Base-by-base conservation (phyloP, 371 early-diverging fungal species). In the Mortierella sp. region DNA sequence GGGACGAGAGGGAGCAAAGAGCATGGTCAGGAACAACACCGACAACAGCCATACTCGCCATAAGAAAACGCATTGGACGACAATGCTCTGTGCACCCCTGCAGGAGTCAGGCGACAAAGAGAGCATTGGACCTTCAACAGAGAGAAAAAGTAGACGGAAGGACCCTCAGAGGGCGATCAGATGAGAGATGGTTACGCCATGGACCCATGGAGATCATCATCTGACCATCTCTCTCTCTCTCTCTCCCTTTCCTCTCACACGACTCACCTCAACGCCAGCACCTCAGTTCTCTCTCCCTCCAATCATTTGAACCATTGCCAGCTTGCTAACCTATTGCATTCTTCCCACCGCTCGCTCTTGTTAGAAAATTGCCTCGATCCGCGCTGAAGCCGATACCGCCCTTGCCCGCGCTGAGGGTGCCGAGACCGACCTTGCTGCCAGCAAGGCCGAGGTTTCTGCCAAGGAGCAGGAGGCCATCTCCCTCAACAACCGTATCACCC, bases 371-470 rank as follows among this genome's bases (percentile, higher is more conserved):
- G 80, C 86, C 46, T 38, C 74, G 18, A 92, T 95, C 77, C 95
- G 96, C 78, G 90, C 91, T 71, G 95, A 96, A 89, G 91, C 94
- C 70, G 96, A 96, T 65, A 89, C 89, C 14, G 93, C 95, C 71
- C 88, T 82, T 76, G 90, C 90, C 68, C 91, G 92, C 55, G 95
- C 95, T 71, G 96, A 95, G 71, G 89, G 91, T 43, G 92, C 94
- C 70, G 95, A 94, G 85, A 88, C 82, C 54, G 89, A 93, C 35
- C 89, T 93, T 82, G 95, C 94, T 90, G 89, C 90, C 79, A 81
- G 92, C 49, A 90, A 93, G 88, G 90, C 89, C 79, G 95, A 94
- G 54, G 60, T 94, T 55, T 82, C 91, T 70, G 75, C 76, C 70
- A 82, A 86, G 77, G 83, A 84, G 27, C 72, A 86, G 63, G 84